These are phyloP conservation scores for Xylaria sp. DNA, from an alignment of 2,329 filamentous ascomycete species.

Conservation along the genomic window DNA sequence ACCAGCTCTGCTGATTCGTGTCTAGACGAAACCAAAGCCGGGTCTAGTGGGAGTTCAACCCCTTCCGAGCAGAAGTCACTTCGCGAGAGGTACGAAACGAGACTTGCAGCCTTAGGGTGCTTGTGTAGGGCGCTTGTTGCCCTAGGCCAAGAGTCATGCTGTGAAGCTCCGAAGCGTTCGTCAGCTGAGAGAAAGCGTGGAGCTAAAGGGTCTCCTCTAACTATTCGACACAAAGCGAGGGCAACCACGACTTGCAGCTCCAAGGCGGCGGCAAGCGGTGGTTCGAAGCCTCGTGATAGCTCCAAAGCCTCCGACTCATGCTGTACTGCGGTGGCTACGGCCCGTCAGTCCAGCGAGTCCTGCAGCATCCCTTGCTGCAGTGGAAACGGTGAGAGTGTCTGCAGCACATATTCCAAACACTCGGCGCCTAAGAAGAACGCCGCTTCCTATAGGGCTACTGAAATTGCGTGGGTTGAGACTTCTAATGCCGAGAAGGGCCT, in stretches of 20 bases:
- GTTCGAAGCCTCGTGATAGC: constrained; percentile 3
- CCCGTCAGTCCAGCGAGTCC: constrained; percentile 4
- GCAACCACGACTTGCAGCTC: constrained; percentile 32
- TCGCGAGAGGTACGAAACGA: constrained; percentile 45
- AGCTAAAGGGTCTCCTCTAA: constrained; percentile 25
- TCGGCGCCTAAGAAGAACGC: too few relatives aligned
- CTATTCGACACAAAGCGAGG: constrained; percentile 25
- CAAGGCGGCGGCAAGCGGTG: constrained; percentile 4
- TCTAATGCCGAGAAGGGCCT: constrained; percentile 27
- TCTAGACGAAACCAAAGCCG: constrained; percentile 4
- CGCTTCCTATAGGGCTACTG: background rate
- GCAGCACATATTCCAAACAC: too few relatives aligned
- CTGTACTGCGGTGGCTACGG: too few relatives aligned
- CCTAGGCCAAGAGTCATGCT: constrained; percentile 56
- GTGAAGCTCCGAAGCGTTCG: constrained; percentile 36
- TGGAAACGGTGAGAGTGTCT: background rate
- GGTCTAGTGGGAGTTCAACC: background rate
- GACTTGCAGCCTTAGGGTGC: constrained; percentile 53
- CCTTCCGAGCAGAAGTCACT: constrained; percentile 18
- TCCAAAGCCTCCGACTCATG: constrained; percentile 3
- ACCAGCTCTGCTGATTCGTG: background rate
- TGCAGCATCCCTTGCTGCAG: constrained; percentile 5
- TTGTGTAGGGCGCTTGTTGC: constrained; percentile 56
- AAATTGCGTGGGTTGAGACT: background rate
- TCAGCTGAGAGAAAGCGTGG: constrained; percentile 31